Evolutionary conservation across 2,329 filamentous ascomycete genomes (phyloP), one percentile per base, ranked within the genome.

Genomic region (Sporothrix brasiliensis): DNA sequence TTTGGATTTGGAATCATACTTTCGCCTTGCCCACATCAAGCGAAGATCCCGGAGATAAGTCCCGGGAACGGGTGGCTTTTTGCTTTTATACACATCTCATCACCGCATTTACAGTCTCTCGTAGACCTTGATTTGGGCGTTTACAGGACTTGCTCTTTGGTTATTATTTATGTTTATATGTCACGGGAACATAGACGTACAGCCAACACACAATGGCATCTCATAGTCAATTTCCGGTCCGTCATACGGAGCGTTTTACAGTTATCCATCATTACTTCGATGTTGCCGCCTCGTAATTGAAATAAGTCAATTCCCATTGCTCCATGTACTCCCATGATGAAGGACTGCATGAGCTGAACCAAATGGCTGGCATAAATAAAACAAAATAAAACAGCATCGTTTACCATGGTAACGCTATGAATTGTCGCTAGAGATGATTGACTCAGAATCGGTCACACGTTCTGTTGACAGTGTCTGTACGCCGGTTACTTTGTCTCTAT

Each of bases 1-100:
- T 63, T 13, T 63, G 39, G 21, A 27, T 47, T 63, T 63, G 39
- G 58, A 47, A 47, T 63, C 58, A 63, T 63, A 21, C 11, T 11
- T 27, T 63, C 58, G 58, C 13, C 58, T 63, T 63, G 58, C 58
- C 7, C 27, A 63, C 13, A 39, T 19, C 58, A 47, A 47, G 41
- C 39, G 58, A 61, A 63, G 30, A 58, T 21, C 21, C 60, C 14
- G 21, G 41, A 30, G 44, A 41, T n/a, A 30, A 24, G 16, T 14
- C 19, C 30, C 4, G 21, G 30, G 19, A 58, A 34, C 53, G 39
- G 67, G 53, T 24, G 53, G 53, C 67, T 39, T n/a, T 68, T 53
- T 68, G 53, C 52, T 60, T 50, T 49, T 52, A 47, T 44, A 27
- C n/a, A 47, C 41, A 63, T 14, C 2, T 41, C 41, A 27, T 27